These are phyloP conservation scores for Beta macrorhiza DNA, from an alignment of 179 eudicot genomes.

Conservation along the genomic window DNA sequence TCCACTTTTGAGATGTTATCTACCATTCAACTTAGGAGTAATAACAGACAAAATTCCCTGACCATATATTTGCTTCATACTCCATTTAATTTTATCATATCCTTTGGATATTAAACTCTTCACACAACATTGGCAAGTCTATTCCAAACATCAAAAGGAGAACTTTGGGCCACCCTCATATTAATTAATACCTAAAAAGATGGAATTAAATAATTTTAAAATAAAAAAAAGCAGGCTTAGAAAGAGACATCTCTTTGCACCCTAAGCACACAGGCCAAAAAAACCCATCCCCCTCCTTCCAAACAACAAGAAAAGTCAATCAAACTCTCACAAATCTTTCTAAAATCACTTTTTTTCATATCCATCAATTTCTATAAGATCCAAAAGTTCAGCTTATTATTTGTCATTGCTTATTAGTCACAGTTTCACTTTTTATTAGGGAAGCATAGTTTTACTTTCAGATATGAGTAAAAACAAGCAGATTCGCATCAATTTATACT, in stretches of 20 bases:
- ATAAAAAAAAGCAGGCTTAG: slow-evolving; percentile 2
- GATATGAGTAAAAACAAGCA: no score
- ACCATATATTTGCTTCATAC: slow-evolving; percentile 4
- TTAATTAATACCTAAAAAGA: slow-evolving; percentile 11
- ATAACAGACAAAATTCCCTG: slow-evolving; percentile 21
- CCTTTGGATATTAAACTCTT: slow-evolving; percentile 3
- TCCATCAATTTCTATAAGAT: background rate
- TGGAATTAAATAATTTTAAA: background rate
- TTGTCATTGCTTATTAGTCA: slow-evolving; percentile 5
- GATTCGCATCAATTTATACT: no score
- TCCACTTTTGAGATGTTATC: slow-evolving; percentile 29
- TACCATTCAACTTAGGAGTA: slow-evolving; percentile 21
- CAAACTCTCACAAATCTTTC: background rate
- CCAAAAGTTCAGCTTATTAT: slow-evolving; percentile 10
- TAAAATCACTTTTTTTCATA: background rate
- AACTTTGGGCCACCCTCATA: slow-evolving; percentile 26
- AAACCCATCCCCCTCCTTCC: background rate
- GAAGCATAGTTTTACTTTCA: no score
- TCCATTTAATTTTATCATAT: slow-evolving; percentile 10
- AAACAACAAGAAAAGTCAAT: background rate
- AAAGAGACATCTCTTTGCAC: slow-evolving; percentile 30
- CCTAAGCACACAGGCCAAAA: slow-evolving; percentile 22
- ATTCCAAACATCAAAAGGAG: slow-evolving; percentile 18
- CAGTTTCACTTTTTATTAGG: no score
- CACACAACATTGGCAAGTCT: background rate